Evolutionary conservation across 345 rosid genomes (phyloP).

Genomic region (Sisymbrium altissimum): DNA sequence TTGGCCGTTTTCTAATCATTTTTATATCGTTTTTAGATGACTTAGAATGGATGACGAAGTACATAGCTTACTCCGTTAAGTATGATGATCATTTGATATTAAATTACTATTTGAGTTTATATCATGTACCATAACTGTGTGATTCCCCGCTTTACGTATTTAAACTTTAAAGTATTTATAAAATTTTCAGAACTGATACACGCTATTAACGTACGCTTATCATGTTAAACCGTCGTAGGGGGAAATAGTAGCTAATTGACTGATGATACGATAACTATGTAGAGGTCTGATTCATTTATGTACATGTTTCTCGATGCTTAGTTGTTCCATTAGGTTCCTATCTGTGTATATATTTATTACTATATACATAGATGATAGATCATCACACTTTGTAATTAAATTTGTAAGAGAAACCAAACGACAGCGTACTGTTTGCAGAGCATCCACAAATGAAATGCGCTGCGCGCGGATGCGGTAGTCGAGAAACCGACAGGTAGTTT

Average conservation of each 20-base stretch:
- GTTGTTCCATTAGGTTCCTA: background rate
- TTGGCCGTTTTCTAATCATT: background rate
- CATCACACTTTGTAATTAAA: background rate
- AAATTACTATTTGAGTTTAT: background rate
- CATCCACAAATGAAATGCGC: background rate
- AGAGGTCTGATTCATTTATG: background rate
- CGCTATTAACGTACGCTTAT: background rate
- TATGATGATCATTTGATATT: constrained; percentile 15
- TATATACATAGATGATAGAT: background rate
- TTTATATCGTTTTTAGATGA: background rate
- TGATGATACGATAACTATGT: background rate
- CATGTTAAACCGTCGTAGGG: constrained; percentile 2
- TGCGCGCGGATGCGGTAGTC: background rate
- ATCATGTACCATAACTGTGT: background rate
- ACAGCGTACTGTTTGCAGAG: background rate
- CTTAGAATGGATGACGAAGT: background rate
- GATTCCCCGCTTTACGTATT: background rate
- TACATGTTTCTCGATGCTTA: background rate
- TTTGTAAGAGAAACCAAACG: background rate
- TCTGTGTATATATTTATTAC: background rate
- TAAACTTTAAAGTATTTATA: background rate
- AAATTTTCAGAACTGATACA: background rate
- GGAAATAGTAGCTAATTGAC: background rate
- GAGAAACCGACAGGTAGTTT: background rate
- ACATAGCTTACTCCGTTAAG: constrained; percentile 15